Evolutionary conservation across 2,329 filamentous ascomycete genomes (phyloP).

Genomic region (Talaromyces sp.): DNA sequence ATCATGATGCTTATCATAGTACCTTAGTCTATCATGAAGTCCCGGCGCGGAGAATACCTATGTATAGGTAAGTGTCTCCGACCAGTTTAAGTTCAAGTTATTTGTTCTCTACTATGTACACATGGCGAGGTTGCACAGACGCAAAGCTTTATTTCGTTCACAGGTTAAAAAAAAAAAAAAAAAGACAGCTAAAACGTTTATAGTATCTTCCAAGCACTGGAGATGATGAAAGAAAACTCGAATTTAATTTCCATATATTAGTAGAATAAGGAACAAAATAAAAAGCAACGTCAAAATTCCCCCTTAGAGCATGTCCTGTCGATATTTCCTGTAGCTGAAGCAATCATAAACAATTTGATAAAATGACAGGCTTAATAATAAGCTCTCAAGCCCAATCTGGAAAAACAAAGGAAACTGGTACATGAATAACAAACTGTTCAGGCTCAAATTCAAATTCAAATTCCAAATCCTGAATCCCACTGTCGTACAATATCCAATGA

Average conservation of each 20-base stretch:
- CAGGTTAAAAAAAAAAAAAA: neutral
- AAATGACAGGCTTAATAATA: neutral
- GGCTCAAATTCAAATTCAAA: neutral
- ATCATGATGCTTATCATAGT: too few relatives aligned
- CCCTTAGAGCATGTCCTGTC: constrained; percentile 11
- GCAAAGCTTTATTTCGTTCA: neutral
- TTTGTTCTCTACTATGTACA: neutral
- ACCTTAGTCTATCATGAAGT: too few relatives aligned
- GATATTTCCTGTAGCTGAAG: constrained; percentile 14
- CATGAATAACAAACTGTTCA: too few relatives aligned
- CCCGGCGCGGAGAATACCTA: too few relatives aligned
- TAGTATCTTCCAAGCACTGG: neutral
- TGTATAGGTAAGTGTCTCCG: too few relatives aligned
- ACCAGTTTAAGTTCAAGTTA: too few relatives aligned
- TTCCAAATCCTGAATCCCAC: constrained; percentile 2
- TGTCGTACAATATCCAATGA: constrained; percentile 4
- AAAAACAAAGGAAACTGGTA: constrained; percentile 4
- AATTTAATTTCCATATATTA: neutral
- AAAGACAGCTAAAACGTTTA: too few relatives aligned
- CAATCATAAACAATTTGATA: constrained; percentile 11
- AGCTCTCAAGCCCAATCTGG: neutral
- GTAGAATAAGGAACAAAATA: neutral
- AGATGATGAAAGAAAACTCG: neutral
- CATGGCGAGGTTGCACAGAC: neutral
- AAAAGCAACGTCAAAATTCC: neutral